Base-by-base conservation (phyloP, 352 stramenopile species). In the Globisporangium solare region DNA sequence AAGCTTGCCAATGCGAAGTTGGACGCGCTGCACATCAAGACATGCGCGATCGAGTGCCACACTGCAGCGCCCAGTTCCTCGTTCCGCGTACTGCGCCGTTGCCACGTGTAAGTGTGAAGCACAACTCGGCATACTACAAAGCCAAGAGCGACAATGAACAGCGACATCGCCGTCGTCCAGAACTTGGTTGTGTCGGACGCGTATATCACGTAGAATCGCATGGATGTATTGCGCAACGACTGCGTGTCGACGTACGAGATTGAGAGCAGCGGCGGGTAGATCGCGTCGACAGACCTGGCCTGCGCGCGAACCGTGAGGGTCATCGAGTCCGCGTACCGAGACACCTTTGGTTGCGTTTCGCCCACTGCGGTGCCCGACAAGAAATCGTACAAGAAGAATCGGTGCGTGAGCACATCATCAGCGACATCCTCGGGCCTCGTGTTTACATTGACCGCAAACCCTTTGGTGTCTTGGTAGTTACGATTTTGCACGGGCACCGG, bases 361-460 rank as follows among this genome's bases (percentile, higher is more conserved):
- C 68, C 71, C 2, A 67, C 48, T 39, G 71, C 60, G 11, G 91
- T 64, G 7, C 88, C 84, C 0, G 81, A 92, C 18, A 82, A 67
- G 48, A 79, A 73, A 59, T 98, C 95, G 51, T 92, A 92, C 24
- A 98, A 64, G 61, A 97, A 96, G 61, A 98, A 98, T 1, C 93
- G 78, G 22, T 97, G 83, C 35, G 70, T 94, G 18, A 98, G 71
- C 20, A 93, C 70, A 63, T 98, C 89, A 69, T 97, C 78, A 12
- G 76, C 41, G 7, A 67, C 61, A 54, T 97, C 88, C 1, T 58
- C 56, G 12, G 49, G 24, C 8, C 55, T 50, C 6, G 52, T 56
- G 56, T 98, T 97, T 6, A 77, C 64, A 66, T 98, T 98, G 55
- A 83, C 56, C 60, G 77, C 50, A 42, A 84, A 53, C n/a, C 71